phyloP scores from a whole-genome alignment of 2,329 filamentous ascomycete species.

The Sphaerostilbella broomeana region DNA sequence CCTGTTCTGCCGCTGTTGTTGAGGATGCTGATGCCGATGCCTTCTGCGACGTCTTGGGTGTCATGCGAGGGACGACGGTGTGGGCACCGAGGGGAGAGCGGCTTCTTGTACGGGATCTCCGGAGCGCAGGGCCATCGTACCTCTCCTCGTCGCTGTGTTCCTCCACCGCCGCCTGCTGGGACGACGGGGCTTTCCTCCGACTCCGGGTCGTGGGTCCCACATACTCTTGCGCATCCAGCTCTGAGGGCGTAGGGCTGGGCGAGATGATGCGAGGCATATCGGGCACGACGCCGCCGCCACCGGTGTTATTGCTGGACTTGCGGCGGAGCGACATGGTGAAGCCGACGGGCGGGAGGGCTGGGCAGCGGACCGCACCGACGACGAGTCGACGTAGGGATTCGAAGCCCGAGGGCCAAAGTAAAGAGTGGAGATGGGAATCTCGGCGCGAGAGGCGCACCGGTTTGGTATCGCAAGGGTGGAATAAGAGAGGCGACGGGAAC shows the following conservation, averaged over 20 bases:
- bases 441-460: conserved; percentile 37
- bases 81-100: conserved; percentile 58
- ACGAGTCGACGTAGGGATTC: conserved; percentile 44
- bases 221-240: conserved; percentile 38
- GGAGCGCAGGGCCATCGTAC: conserved; percentile 40
- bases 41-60: conserved; percentile 38
- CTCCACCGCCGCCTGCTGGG: conserved; percentile 54
- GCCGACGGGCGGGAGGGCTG: conserved; percentile 55
- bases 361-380: conserved; percentile 48
- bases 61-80: conserved; percentile 47
- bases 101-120: conserved; percentile 62
- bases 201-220: conserved; percentile 73
- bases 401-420: conserved; percentile 42
- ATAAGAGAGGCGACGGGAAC: conserved; percentile 13
- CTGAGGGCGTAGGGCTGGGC: conserved; percentile 63
- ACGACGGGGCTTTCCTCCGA: conserved; percentile 50
- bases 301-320: conserved; percentile 28
- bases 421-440: conserved; percentile 40
- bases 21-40: too few species aligned
- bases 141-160: conserved; percentile 48
- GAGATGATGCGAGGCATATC: conserved; percentile 82
- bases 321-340: conserved; percentile 46
- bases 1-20: conserved; percentile 21
- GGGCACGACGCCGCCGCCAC: conserved; percentile 47
- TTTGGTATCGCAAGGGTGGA: conserved; percentile 3